A percentile compares a stretch with the other conserved stretches of the same genome.
Evolutionary conservation across 192 early-diverging fungal species (phyloP).

Genomic region (Coemansia sp.): DNA sequence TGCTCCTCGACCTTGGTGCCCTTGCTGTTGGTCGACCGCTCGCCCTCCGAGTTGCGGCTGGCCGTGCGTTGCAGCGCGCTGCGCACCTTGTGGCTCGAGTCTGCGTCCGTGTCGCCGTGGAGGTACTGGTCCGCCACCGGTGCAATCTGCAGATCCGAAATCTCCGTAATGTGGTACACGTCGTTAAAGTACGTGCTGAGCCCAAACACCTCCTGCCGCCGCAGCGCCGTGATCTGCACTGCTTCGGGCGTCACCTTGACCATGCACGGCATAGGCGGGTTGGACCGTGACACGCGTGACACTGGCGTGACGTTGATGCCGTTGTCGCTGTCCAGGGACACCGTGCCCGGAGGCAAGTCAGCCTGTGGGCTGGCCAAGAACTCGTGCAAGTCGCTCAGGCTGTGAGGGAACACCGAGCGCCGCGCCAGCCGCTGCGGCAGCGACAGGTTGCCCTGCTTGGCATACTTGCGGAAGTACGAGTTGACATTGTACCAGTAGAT

Average conservation of each 20-base stretch:
- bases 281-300: constrained; percentile 68
- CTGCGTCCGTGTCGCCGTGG: constrained; percentile 12
- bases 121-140: constrained; percentile 4
- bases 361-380: constrained; percentile 75
- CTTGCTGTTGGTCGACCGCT: constrained; percentile 8
- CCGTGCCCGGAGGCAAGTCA: constrained; percentile 75
- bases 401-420: constrained; percentile 71
- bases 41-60: constrained; percentile 54
- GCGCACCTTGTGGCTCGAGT: constrained; percentile 16
- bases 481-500: constrained; percentile 87
- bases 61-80: constrained; percentile 56
- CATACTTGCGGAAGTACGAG: constrained; percentile 72
- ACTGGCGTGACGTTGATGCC: constrained; percentile 69
- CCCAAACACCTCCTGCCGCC: constrained; percentile 79
- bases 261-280: constrained; percentile 70
- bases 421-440: constrained; percentile 62
- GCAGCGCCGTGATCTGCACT: constrained; percentile 75
- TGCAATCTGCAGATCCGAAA: constrained; percentile 66
- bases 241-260: constrained; percentile 83
- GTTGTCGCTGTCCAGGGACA: constrained; percentile 72
- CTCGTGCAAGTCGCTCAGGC: constrained; percentile 71
- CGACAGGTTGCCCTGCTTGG: constrained; percentile 52
- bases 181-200: constrained; percentile 80
- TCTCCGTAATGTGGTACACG: constrained; percentile 83
- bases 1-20: constrained; percentile 42